A percentile compares a stretch with the other conserved stretches of the same genome.
These are phyloP conservation scores for Vanderwaltozyma verrucispora DNA, from an alignment of 805 yeast species.

Conservation along the genomic window DNA sequence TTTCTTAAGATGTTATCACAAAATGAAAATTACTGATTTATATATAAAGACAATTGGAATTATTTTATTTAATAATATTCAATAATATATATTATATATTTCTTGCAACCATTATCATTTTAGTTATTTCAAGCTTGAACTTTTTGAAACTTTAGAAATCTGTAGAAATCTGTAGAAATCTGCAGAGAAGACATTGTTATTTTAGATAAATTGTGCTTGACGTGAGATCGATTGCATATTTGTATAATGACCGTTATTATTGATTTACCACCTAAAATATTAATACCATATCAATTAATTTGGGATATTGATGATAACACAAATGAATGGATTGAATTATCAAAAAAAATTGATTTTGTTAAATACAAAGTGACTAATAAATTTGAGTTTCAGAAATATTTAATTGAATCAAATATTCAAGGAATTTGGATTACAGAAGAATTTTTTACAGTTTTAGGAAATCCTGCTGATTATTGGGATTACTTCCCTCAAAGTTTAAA, in stretches of 20 bases:
- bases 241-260: background rate
- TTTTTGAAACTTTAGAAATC: no score
- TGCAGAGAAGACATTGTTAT: no score
- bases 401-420: constrained; percentile 33
- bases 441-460: constrained; percentile 36
- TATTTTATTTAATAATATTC: no score
- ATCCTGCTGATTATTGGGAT: constrained; percentile 35
- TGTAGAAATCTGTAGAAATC: no score
- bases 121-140: no score
- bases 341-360: constrained; percentile 30
- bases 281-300: constrained; percentile 25
- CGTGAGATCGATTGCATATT: no score
- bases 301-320: constrained; percentile 40
- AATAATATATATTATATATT: no score
- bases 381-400: constrained; percentile 33
- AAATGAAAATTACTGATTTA: no score
- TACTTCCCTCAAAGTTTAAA: constrained; percentile 38
- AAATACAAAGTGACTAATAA: constrained; percentile 33
- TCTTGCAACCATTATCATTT: no score
- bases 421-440: constrained; percentile 50
- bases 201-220: no score
- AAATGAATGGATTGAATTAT: background rate
- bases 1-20: no score
- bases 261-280: constrained; percentile 16
- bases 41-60: no score